phyloP scores from a whole-genome alignment of 192 early-diverging fungal genomes.

The Pilaira anomala region DNA sequence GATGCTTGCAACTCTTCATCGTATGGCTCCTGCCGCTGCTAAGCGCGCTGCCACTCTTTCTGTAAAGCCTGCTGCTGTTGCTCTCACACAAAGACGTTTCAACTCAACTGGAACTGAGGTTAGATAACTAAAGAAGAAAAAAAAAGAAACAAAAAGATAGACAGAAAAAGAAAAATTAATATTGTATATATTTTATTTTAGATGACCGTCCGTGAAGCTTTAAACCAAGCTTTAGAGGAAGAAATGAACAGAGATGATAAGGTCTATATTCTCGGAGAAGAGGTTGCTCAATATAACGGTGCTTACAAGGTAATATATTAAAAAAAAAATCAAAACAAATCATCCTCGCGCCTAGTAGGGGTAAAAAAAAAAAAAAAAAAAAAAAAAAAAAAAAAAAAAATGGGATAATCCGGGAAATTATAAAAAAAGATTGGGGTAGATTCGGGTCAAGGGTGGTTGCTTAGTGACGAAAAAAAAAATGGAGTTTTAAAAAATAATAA shows the following conservation, averaged over 20 bases:
- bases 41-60: slow-evolving; percentile 25
- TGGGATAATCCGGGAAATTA: slow-evolving; percentile 35
- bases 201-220: slow-evolving; percentile 96
- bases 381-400: not conserved
- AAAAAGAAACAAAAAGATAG: too few relatives aligned
- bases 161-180: not conserved
- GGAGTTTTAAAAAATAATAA: not conserved
- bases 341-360: slow-evolving; percentile 20
- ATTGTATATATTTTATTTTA: slow-evolving; percentile 32
- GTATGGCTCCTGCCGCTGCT: slow-evolving; percentile 29
- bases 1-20: slow-evolving; percentile 16
- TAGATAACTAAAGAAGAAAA: not conserved
- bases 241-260: slow-evolving; percentile 90
- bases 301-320: slow-evolving; percentile 88
- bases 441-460: slow-evolving; percentile 2
- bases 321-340: not conserved
- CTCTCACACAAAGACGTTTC: slow-evolving; percentile 33
- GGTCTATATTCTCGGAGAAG: slow-evolving; percentile 93
- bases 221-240: slow-evolving; percentile 97
- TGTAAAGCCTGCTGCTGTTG: slow-evolving; percentile 18
- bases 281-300: slow-evolving; percentile 99
- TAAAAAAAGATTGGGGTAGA: slow-evolving; percentile 19
- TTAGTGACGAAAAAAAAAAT: not conserved
- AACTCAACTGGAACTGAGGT: slow-evolving; percentile 37
- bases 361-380: slow-evolving; percentile 22